Conservation (phyloP, 2,329 filamentous ascomycete genomes). For the Diaporthe caulivora region DNA sequence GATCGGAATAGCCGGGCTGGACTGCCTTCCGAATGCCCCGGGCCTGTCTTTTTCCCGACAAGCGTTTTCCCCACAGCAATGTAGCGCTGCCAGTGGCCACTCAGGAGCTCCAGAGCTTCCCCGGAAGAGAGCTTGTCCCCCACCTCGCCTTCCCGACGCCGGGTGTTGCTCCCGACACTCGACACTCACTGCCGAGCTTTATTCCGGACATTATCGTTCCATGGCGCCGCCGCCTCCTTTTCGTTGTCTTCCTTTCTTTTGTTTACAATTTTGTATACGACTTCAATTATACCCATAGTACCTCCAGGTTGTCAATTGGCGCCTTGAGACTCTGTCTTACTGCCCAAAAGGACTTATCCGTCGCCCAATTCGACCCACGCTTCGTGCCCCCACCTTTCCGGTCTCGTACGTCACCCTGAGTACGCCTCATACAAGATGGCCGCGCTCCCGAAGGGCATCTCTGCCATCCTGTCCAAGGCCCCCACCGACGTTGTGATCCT, state of each 20-base stretch:
- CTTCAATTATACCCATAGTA: slow-evolving; percentile 1
- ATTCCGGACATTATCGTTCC: slow-evolving; percentile 9
- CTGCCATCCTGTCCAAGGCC: slow-evolving; percentile 81
- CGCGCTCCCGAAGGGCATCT: slow-evolving; percentile 72
- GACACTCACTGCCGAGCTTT: slow-evolving; percentile 15
- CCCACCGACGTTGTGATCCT: slow-evolving; percentile 89
- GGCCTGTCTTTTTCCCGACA: slow-evolving; percentile 26
- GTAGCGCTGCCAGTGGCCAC: slow-evolving; percentile 2
- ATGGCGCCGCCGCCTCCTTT: not conserved
- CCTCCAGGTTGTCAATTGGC: not conserved
- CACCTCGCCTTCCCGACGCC: slow-evolving; percentile 26
- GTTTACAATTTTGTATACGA: not conserved
- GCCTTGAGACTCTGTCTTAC: not conserved
- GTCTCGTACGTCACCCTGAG: not conserved
- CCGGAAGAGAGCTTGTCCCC: slow-evolving; percentile 31
- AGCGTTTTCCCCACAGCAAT: not conserved
- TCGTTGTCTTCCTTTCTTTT: not conserved
- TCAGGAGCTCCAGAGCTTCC: slow-evolving; percentile 5
- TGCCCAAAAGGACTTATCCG: not conserved
- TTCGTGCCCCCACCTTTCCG: not conserved
- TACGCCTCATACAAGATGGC: slow-evolving; percentile 51
- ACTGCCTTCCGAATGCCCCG: slow-evolving; percentile 16
- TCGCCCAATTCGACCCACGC: not conserved
- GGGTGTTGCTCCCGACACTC: slow-evolving; percentile 18
- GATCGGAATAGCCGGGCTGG: slow-evolving; percentile 11